Evolutionary conservation across 1,139 yeast species (phyloP).

Genomic region (Taphrina populina): DNA sequence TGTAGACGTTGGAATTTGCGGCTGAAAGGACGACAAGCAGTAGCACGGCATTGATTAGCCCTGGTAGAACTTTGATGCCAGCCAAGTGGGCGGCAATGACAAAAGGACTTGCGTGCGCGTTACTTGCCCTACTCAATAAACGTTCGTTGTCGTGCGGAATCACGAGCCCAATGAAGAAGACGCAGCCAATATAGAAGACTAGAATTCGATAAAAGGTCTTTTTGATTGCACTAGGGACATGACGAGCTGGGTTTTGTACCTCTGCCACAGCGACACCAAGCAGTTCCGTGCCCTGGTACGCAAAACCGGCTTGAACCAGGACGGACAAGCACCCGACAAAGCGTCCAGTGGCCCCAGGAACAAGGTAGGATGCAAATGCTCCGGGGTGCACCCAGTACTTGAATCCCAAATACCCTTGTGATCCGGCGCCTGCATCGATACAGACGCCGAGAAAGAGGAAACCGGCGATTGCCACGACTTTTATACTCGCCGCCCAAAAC

Average conservation of each 20-base stretch:
- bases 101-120: constrained; percentile 64
- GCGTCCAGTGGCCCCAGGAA: constrained; percentile 47
- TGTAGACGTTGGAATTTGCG: constrained; percentile 72
- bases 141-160: constrained; percentile 73
- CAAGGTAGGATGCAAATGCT: constrained; percentile 60
- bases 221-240: constrained; percentile 81
- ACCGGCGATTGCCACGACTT: constrained; percentile 69
- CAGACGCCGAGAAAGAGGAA: constrained; percentile 66
- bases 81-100: constrained; percentile 69
- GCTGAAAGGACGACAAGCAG: constrained; percentile 67
- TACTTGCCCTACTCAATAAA: constrained; percentile 45
- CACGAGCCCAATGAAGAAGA: constrained; percentile 60
- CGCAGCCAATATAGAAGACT: constrained; percentile 73
- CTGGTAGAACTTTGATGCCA: constrained; percentile 67
- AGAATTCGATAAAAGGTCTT: constrained; percentile 79
- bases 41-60: constrained; percentile 72
- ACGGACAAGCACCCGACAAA: constrained; percentile 64
- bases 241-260: constrained; percentile 72
- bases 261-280: constrained; percentile 91
- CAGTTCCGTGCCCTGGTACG: constrained; percentile 72
- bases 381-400: constrained; percentile 87
- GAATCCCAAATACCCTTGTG: constrained; percentile 55
- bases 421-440: constrained; percentile 72
- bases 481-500: constrained; percentile 66
- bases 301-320: constrained; percentile 66